A percentile compares a stretch with the other conserved stretches of the same genome.
Conservation (phyloP, 1,284 basidiomycete species). For the Boletus semigastroideus region DNA sequence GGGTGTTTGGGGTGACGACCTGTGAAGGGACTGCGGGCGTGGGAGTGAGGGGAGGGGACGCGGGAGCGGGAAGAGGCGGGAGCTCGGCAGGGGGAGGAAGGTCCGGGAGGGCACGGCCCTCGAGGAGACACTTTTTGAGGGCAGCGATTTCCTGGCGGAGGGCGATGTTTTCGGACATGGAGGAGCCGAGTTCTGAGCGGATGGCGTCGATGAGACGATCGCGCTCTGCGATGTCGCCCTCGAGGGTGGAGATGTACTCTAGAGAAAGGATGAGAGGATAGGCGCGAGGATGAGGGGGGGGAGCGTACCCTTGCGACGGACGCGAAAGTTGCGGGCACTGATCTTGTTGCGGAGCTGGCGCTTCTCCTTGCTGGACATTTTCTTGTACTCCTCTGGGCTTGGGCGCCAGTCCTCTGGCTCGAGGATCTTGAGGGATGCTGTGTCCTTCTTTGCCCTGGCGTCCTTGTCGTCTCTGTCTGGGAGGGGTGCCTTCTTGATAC, state of each 20-base stretch:
- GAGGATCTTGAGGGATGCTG: conserved; percentile 25
- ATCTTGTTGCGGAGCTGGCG: conserved; percentile 97
- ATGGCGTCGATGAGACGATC: conserved; percentile 90
- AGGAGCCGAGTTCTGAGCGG: conserved; percentile 78
- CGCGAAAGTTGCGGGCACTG: conserved; percentile 91
- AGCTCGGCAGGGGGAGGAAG: conserved; percentile 50
- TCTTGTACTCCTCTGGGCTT: conserved; percentile 91
- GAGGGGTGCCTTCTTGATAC: conserved; percentile 55
- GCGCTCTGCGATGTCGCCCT: conserved; percentile 91
- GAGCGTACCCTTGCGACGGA: conserved; percentile 80
- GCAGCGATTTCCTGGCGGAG: conserved; percentile 82
- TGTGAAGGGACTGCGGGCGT: conserved; percentile 23
- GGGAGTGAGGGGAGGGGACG: conserved; percentile 37
- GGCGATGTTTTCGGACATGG: conserved; percentile 80
- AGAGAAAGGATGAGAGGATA: conserved; percentile 1
- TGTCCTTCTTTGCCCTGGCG: conserved; percentile 13
- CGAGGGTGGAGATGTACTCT: conserved; percentile 94
- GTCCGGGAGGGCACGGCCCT: conserved; percentile 45
- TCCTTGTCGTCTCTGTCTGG: conserved; percentile 39
- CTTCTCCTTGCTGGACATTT: conserved; percentile 95
- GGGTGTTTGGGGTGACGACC: conserved; percentile 70
- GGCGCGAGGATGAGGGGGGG: conserved; percentile 2
- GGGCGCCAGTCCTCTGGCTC: conserved; percentile 76
- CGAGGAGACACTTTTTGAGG: conserved; percentile 78
- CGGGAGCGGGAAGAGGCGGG: conserved; percentile 28